phyloP scores from a whole-genome alignment of 164 flowering plant genomes.

The Sedum album region DNA sequence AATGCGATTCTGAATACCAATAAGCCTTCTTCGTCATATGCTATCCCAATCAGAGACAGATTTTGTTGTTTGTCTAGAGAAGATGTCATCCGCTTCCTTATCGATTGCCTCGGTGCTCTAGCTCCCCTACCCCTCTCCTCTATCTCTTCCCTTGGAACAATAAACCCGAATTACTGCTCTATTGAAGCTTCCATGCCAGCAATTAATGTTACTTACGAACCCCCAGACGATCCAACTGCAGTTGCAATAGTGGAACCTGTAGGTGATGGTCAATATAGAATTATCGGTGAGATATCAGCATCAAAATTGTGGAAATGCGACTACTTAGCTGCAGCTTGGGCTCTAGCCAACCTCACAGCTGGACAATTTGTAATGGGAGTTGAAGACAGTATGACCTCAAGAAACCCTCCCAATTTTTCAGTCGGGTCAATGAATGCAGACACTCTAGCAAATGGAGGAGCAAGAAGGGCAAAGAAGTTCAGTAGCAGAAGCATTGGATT shows the following conservation, averaged over 20 bases:
- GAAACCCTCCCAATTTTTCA: constrained; percentile 29
- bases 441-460: constrained; percentile 15
- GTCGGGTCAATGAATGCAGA: constrained; percentile 18
- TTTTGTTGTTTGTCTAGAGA: constrained; percentile 90
- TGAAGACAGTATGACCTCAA: constrained; percentile 43
- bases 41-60: constrained; percentile 26
- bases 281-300: constrained; percentile 90
- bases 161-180: constrained; percentile 43
- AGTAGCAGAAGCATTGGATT: constrained; percentile 84
- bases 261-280: constrained; percentile 42
- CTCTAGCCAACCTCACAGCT: constrained; percentile 77
- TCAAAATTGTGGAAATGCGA: constrained; percentile 85
- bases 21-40: constrained; percentile 42
- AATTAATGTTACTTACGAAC: constrained; percentile 34
- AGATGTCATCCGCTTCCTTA: constrained; percentile 80
- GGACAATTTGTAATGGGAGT: constrained; percentile 96
- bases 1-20: constrained; percentile 20
- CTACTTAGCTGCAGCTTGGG: constrained; percentile 89
- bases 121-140: constrained; percentile 92
- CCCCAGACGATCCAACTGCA: constrained; percentile 64
- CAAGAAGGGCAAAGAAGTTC: constrained; percentile 40
- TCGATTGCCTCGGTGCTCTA: constrained; percentile 90
- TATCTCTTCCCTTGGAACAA: constrained; percentile 54
- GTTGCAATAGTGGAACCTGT: constrained; percentile 69
- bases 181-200: constrained; percentile 73